Base-by-base conservation (phyloP, 805 yeast species). In the Suhomyces prunicola region DNA sequence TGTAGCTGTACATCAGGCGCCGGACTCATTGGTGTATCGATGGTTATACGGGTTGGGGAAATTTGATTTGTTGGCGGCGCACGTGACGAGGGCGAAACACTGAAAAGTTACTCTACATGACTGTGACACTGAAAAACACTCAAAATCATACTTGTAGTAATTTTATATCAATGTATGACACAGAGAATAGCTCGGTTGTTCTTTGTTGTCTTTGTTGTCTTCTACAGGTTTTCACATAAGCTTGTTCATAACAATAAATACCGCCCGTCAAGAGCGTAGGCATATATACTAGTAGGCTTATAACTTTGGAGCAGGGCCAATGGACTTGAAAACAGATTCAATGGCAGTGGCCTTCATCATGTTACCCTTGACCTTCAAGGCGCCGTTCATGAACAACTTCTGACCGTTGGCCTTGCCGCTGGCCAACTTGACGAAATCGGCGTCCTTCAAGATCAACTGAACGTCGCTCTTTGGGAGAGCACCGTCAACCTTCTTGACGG, bases 291-390 rank as follows among this genome's bases (percentile, higher is more conserved):
- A 6, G 12, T 6, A 27, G 42, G 45, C 59, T 61, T 70, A 74
- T 65, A 74, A 74, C 69, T 76, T 76, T 48, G 80, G 68, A 66
- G 71, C 73, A 53, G 77, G 76, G 63, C 68, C 79, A 50, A 73
- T 59, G 29, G 70, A 57, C 77, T 84, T 85, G 72, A 88, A 79
- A 48, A 88, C 82, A 47, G 79, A 73, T 71, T 87, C 93, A 55
- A 88, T 82, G 54, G 83, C 82, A 45, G 92, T 82, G 51, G 96
- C 96, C 79, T 90, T 90, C 92, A 87, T 87, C 74, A 90, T 86
- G 75, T 90, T 88, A 59, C 96, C 96, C 78, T 86, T 88, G 58
- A 90, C 85, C 79, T 88, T 89, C 70, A 90, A 81, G 71, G 86
- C 87, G 42, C 97, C 96, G 62, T 81, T 74, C 87, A 90, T 82